Evolutionary conservation across 2,329 filamentous ascomycete species (phyloP).

Genomic region (Lasiodiplodia hormozganensis): DNA sequence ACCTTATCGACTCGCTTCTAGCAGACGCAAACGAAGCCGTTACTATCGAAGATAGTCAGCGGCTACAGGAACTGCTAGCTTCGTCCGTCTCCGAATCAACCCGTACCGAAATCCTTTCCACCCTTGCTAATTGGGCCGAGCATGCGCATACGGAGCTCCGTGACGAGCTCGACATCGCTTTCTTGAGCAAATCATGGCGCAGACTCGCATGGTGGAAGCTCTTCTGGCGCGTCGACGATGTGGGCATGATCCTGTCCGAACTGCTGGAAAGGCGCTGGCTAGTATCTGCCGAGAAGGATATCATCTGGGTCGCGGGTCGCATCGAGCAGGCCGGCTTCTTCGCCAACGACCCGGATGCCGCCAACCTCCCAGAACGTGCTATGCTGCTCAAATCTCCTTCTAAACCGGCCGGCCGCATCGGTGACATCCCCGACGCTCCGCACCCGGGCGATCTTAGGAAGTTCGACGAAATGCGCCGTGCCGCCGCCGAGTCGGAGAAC

Average conservation of each 20-base stretch:
- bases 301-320: conserved; percentile 83
- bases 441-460: background rate
- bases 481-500: background rate
- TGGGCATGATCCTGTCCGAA: conserved; percentile 80
- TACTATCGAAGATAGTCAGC: conserved; percentile 55
- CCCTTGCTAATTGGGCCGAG: conserved; percentile 77
- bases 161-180: conserved; percentile 77
- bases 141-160: conserved; percentile 83
- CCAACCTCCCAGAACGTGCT: conserved; percentile 12
- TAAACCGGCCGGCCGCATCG: background rate
- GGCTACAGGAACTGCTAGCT: conserved; percentile 43
- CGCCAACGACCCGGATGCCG: conserved; percentile 5
- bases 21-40: conserved; percentile 61
- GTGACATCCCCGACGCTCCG: conserved; percentile 11
- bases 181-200: conserved; percentile 77
- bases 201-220: conserved; percentile 92
- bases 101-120: conserved; percentile 60
- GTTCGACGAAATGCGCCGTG: background rate
- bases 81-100: conserved; percentile 52
- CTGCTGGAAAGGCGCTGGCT: conserved; percentile 81
- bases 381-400: background rate
- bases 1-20: conserved; percentile 72
- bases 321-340: conserved; percentile 69
- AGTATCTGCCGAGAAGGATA: conserved; percentile 75
- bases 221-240: conserved; percentile 93